phyloP scores from a whole-genome alignment of 208 protist species.

The Trichomonas gallinae region DNA sequence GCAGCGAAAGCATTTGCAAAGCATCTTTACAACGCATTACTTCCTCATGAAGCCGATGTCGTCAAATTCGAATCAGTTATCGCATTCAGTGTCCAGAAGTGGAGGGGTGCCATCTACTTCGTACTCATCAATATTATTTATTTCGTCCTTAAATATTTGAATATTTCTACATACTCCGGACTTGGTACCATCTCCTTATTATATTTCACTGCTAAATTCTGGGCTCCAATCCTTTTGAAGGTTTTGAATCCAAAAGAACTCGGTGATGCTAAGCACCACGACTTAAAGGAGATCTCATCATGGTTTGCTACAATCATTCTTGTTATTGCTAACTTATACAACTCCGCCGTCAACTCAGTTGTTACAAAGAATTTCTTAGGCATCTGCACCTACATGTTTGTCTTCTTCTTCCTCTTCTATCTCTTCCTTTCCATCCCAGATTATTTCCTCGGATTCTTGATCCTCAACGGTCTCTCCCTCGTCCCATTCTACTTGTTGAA shows the following conservation, averaged over 20 bases:
- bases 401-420: background rate
- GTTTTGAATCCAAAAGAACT: background rate
- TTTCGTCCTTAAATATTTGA: background rate
- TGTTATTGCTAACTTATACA: background rate
- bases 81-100: background rate
- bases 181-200: background rate
- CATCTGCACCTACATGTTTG: background rate
- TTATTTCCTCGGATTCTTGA: background rate
- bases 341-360: background rate
- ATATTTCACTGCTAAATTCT: background rate
- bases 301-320: background rate
- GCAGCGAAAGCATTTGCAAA: background rate
- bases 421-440: background rate
- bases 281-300: background rate
- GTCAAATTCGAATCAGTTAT: background rate
- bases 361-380: background rate
- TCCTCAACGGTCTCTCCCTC: background rate
- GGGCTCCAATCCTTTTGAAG: background rate
- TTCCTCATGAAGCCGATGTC: background rate
- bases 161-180: background rate
- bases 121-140: background rate
- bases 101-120: background rate
- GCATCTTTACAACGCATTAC: background rate
- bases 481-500: background rate
- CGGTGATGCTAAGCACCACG: background rate